Conservation (phyloP, 371 early-diverging fungal genomes). For the Mucor racemosus region DNA sequence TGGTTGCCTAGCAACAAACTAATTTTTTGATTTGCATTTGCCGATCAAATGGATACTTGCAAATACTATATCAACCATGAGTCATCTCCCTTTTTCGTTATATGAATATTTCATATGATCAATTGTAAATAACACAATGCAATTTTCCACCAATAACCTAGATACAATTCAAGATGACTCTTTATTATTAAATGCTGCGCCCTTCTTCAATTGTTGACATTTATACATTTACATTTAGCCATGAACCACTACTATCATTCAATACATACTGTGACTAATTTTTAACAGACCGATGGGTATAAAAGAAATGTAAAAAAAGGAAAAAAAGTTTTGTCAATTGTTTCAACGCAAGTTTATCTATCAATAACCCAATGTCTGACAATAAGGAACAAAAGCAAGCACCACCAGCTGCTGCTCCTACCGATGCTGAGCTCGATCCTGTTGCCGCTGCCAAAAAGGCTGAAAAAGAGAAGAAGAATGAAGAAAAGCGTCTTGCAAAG, state of each 20-base stretch:
- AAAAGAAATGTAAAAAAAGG: background rate
- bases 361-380: conserved; percentile 24
- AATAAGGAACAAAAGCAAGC: conserved; percentile 35
- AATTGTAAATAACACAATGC: background rate
- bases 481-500: conserved; percentile 91
- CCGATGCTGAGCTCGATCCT: conserved; percentile 30
- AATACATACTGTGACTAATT: conserved; percentile 1
- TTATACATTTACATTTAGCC: too few species aligned
- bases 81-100: background rate
- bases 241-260: too few species aligned
- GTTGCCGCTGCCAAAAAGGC: conserved; percentile 58
- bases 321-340: conserved; percentile 24
- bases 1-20: background rate
- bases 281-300: conserved; percentile 7
- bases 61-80: background rate
- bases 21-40: too few species aligned
- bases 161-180: background rate
- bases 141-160: background rate
- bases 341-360: background rate
- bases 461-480: conserved; percentile 85
- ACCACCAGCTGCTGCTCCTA: conserved; percentile 2
- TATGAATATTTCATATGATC: background rate
- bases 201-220: too few species aligned
- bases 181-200: too few species aligned
- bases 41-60: background rate